Base-by-base conservation (phyloP, 139 green algal species). In the Ulvella scutata region DNA sequence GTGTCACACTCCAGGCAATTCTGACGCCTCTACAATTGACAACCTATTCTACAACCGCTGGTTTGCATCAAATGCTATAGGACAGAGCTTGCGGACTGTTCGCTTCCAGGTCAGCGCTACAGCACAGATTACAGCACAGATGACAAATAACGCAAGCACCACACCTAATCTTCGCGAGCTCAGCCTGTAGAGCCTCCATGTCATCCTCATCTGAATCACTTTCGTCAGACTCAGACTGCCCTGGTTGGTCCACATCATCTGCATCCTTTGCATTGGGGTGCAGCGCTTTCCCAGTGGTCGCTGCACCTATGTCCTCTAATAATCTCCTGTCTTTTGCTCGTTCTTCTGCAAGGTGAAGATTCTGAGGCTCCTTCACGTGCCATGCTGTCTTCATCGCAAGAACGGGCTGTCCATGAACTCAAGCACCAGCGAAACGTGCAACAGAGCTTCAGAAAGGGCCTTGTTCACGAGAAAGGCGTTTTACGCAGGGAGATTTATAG, bases 181-280 rank as follows among this genome's bases (percentile, higher is more conserved):
- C 51, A 67, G 51, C 51, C 51, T 67, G 51, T 26, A 67, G 33
- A 6, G 51, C 51, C 51, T 67, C 51, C 51, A 67, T 67, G 7
- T 67, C 51, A 67, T 75, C 67, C 51, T 75, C 44, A 40, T 43
- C 73, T 20, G 85, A 77, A 33, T 77, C 62, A n/a, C 60, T 39
- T 36, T 76, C 62, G 36, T 80, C 74, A 35, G 62, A 78, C 38
- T 39, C 36, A 77, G 2, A 17, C 21, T 82, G 51, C 4, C 79
- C 82, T 34, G 80, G 79, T n/a, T 82, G 79, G 44, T 89, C 88
- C 29, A 85, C 82, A 36, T 92, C 90, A 62, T 95, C 92, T 36
- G 88, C 91, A 38, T 96, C 90, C 17, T 83, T 79, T 3, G 87
- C 87, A 59, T 90, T 90, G 3, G 90, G 91, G 10, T 95, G 81